Conservation (phyloP, 768 basidiomycete genomes). For the Crucibulum laeve region DNA sequence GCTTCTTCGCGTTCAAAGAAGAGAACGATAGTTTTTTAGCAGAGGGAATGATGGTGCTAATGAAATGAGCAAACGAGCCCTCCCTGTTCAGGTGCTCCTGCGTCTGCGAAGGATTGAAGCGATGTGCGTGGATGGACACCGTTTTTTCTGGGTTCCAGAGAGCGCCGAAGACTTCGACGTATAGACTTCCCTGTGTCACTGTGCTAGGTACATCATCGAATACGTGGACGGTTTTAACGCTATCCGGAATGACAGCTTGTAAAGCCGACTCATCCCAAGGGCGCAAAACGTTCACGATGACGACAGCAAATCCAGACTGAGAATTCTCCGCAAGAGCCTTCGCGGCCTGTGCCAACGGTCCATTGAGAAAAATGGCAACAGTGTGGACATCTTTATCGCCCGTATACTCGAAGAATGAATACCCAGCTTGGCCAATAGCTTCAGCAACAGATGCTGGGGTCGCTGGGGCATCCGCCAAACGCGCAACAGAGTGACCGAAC, state of each 20-base stretch:
- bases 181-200: slow-evolving; percentile 59
- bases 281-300: slow-evolving; percentile 75
- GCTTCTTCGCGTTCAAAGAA: slow-evolving; percentile 48
- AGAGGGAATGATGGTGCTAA: slow-evolving; percentile 25
- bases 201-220: slow-evolving; percentile 73
- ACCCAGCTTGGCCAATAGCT: slow-evolving; percentile 53
- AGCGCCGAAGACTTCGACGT: slow-evolving; percentile 65
- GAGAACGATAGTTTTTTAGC: slow-evolving; percentile 35
- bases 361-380: slow-evolving; percentile 70
- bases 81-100: slow-evolving; percentile 45
- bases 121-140: slow-evolving; percentile 46
- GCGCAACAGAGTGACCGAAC: slow-evolving; percentile 48
- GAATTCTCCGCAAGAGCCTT: slow-evolving; percentile 44
- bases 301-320: slow-evolving; percentile 51
- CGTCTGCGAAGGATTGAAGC: slow-evolving; percentile 52
- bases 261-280: slow-evolving; percentile 79
- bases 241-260: slow-evolving; percentile 51
- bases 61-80: slow-evolving; percentile 39
- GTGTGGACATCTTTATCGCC: slow-evolving; percentile 63
- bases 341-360: slow-evolving; percentile 66
- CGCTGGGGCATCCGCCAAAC: slow-evolving; percentile 26
- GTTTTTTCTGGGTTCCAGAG: slow-evolving; percentile 37
- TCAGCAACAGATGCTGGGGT: slow-evolving; percentile 34
- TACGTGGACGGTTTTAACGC: slow-evolving; percentile 60
- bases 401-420: slow-evolving; percentile 71